phyloP scores from a whole-genome alignment of 2,329 filamentous ascomycete species.

The Pseudogymnoascus sp. region DNA sequence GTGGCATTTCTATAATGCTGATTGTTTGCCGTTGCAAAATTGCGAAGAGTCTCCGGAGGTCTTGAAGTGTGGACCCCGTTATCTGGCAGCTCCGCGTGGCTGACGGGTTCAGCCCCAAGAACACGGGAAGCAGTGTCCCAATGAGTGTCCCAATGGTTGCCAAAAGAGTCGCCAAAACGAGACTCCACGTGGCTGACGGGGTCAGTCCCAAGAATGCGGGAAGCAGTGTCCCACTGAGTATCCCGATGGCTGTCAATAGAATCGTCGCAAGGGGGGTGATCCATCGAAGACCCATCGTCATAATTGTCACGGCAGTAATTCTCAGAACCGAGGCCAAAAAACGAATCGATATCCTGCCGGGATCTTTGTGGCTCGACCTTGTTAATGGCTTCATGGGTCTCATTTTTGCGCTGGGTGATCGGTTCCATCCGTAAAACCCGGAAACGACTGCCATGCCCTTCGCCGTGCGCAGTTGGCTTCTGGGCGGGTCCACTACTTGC shows the following conservation, averaged over 20 bases:
- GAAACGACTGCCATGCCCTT: not conserved
- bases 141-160: not conserved
- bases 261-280: not conserved
- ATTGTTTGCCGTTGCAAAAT: not conserved
- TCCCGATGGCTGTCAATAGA: not conserved
- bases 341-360: not conserved
- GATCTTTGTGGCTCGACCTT: not conserved
- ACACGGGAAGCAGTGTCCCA: not conserved
- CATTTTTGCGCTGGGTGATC: not conserved
- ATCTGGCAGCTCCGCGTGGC: not conserved
- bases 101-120: not conserved
- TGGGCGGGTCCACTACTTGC: not conserved
- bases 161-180: not conserved
- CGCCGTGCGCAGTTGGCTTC: not conserved
- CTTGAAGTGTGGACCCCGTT: not conserved
- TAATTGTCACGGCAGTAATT: not conserved
- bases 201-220: not conserved
- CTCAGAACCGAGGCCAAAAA: not conserved
- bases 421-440: not conserved
- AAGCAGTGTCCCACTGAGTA: not conserved
- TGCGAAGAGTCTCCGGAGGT: not conserved
- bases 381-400: not conserved
- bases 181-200: not conserved
- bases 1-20: not conserved
- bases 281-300: not conserved